Base-by-base conservation (phyloP, 306 rosid species). In the Cucumis hystrix region DNA sequence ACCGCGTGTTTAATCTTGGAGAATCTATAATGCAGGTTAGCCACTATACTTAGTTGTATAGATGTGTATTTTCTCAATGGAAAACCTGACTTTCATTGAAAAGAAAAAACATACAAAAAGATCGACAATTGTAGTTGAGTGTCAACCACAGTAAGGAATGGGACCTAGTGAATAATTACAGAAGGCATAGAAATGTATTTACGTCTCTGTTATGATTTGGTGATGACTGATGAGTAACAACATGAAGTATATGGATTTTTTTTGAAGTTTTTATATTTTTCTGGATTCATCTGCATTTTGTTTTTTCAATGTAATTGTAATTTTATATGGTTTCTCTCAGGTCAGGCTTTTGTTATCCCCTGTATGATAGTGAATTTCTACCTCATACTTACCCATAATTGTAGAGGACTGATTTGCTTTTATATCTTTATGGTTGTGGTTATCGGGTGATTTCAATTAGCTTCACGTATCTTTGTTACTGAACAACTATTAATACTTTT, bases 1-100 rank as follows among this genome's bases (percentile, higher is more conserved):
- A 16, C 76, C 17, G 21, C 60, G 28, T 72, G 76, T 25, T 8
- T 72, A 5, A 43, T 51, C 60, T 51, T 15, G 21, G 43, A 49
- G 41, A 58, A 49, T 72, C 76, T 4, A 72, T 72, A 72, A 72
- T 72, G 76, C 76, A 72, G 76, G 76, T 72, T 49, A 49, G 76
- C 25, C 8, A 51, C 57, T 72, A 10, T 49, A 28, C 9, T 4
- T 15, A 4, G 76, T 49, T 71, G 7, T 14, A 45, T 52, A 52
- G 0, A 16, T 52, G 52, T 47, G 5, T 12, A 47, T 47, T 47
- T 43, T 33, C 37, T 33, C 3, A 33, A 33, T 33, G 37, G 5
- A 33, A 33, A 33, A 4, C 37, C 37, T 33, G 37, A 33, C 37
- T 33, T 33, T 33, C 37, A 33, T 33, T 33, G 37, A 12, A 47